These are phyloP conservation scores for Chaetomium globosum DNA, from an alignment of 2,329 filamentous ascomycete species.

Conservation along the genomic window DNA sequence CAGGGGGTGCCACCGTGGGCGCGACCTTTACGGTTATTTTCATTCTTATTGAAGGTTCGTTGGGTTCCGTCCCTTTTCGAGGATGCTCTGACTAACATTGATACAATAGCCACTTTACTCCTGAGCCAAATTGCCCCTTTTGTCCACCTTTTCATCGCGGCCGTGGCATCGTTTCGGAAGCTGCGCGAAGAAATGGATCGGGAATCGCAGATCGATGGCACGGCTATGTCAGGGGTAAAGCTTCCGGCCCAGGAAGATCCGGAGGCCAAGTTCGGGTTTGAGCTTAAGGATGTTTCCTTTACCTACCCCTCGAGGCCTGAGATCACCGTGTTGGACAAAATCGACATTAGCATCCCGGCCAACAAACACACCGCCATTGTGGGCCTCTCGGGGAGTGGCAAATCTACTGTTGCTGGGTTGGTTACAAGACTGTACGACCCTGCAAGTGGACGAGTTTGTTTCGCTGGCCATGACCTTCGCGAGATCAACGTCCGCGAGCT, in stretches of 20 bases:
- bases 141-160: slow-evolving; percentile 60
- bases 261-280: not conserved
- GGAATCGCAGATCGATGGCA: slow-evolving; percentile 48
- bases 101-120: slow-evolving; percentile 52
- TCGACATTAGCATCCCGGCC: slow-evolving; percentile 43
- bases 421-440: slow-evolving; percentile 62
- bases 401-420: slow-evolving; percentile 53
- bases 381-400: slow-evolving; percentile 60
- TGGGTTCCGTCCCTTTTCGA: not conserved
- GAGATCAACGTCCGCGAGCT: slow-evolving; percentile 51
- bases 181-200: slow-evolving; percentile 59
- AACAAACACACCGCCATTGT: slow-evolving; percentile 58
- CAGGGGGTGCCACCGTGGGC: slow-evolving; percentile 48
- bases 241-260: slow-evolving; percentile 2
- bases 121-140: slow-evolving; percentile 63
- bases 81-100: slow-evolving; percentile 29
- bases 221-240: slow-evolving; percentile 14
- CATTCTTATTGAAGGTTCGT: slow-evolving; percentile 53
- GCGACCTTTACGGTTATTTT: slow-evolving; percentile 59
- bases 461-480: slow-evolving; percentile 54
- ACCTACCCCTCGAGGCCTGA: slow-evolving; percentile 50
- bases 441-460: slow-evolving; percentile 49
- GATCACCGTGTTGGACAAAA: slow-evolving; percentile 47
- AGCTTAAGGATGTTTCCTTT: slow-evolving; percentile 48
- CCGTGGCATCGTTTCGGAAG: slow-evolving; percentile 57